Conservation (phyloP, 2,329 filamentous ascomycete genomes). For the Ophiostoma ulmi region DNA sequence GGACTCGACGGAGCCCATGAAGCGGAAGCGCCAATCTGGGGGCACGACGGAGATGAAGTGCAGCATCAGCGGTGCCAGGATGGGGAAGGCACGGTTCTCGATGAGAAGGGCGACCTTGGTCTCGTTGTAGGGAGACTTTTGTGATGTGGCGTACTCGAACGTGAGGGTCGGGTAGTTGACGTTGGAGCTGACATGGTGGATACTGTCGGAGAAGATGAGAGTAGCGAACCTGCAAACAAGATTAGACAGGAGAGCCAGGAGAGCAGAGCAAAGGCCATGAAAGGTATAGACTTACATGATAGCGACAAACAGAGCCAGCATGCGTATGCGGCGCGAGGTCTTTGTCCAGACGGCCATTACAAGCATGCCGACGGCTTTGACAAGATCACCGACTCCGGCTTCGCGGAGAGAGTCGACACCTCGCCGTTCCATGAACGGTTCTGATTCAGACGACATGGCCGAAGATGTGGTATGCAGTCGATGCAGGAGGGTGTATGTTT, state of each 20-base stretch:
- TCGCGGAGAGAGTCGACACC: slow-evolving; percentile 25
- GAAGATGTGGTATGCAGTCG: not conserved
- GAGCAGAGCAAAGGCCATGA: not conserved
- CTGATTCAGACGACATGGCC: slow-evolving; percentile 21
- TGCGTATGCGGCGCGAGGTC: slow-evolving; percentile 36
- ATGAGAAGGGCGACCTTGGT: slow-evolving; percentile 53
- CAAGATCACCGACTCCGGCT: slow-evolving; percentile 20
- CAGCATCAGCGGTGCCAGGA: slow-evolving; percentile 49
- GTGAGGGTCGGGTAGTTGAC: slow-evolving; percentile 32
- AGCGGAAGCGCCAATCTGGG: slow-evolving; percentile 53
- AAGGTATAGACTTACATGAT: slow-evolving; percentile 32
- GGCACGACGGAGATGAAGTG: slow-evolving; percentile 54
- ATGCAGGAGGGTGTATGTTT: not conserved
- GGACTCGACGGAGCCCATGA: slow-evolving; percentile 48
- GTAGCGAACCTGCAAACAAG: slow-evolving; percentile 8
- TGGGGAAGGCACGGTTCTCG: slow-evolving; percentile 46
- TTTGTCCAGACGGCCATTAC: slow-evolving; percentile 33
- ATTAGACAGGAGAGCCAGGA: not conserved
- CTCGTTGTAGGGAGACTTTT: slow-evolving; percentile 40
- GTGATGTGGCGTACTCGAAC: slow-evolving; percentile 35
- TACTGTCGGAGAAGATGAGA: slow-evolving; percentile 23
- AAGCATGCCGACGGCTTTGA: slow-evolving; percentile 23
- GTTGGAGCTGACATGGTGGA: slow-evolving; percentile 17
- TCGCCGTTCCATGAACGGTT: slow-evolving; percentile 21
- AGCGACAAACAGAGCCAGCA: slow-evolving; percentile 32